Evolutionary conservation across 2,329 filamentous ascomycete genomes (phyloP), one percentile per base, ranked within the genome.

Genomic region (Trichophyton equinum): DNA sequence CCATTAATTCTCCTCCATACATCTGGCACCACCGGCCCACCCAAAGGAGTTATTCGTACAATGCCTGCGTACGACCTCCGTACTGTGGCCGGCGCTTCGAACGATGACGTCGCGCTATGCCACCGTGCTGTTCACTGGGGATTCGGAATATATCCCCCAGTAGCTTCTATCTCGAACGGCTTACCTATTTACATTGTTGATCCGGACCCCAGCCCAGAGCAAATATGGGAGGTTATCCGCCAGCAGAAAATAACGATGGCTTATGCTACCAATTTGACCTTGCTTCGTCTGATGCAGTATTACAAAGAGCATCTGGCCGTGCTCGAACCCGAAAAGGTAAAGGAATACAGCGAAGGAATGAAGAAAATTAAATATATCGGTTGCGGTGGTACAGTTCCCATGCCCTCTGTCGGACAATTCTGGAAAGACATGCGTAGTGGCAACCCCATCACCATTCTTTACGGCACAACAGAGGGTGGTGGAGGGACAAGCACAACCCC

Each of bases 21-120:
- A 3, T 76, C 73, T 33, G 76, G 76, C 1, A 78, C 75, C 0
- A 77, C 75, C 1, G 76, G 75, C 0, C 72, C 72, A 0, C 76
- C 76, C 0, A 78, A 78, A 63, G 76, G 74, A 11, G 72, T 74
- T 27, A 74, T 78, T 0, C 59, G 61, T 9, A 18, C 6, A 27
- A 15, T 58, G 7, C 15, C 4, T 9, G 20, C 51, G 27, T 18
- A 33, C 15, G 13, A 30, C 58, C 6, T 58, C 15, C 56, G 40
- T 46, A 36, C 18, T 6, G 13, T 58, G 33, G 6, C 42, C 6
- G 13, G 13, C 2, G 22, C 3, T 11, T n/a, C 36, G 22, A 46
- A 44, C 6, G 46, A 36, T 20, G 46, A 58, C 30, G 18, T 61
- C 22, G 56, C 36, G 22, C 27, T 63, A 6, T 40, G 57, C 20